Evolutionary conservation across 148 eudicot species (phyloP).

Genomic region (Persicaria tinctoria): DNA sequence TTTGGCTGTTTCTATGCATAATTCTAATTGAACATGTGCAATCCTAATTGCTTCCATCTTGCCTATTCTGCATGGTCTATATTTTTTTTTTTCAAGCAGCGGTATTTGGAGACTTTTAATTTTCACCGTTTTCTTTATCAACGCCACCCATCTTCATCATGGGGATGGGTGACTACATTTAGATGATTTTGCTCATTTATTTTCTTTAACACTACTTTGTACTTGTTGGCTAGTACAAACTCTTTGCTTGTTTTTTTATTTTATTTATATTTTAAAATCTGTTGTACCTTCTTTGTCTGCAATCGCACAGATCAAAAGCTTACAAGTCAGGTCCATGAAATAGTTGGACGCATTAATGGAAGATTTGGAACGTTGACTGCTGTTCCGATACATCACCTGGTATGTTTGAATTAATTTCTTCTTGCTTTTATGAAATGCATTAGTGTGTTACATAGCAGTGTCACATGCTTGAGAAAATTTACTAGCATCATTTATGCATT

Average conservation of each 20-base stretch:
- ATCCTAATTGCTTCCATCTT: too few species aligned
- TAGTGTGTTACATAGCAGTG: background rate
- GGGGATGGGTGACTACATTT: background rate
- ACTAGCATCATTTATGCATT: background rate
- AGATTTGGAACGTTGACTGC: conserved; percentile 79
- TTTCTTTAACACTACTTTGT: too few species aligned
- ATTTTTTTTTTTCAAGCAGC: too few species aligned
- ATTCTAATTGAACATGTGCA: background rate
- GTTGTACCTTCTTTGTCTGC: background rate
- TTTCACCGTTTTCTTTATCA: too few species aligned
- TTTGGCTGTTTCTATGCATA: background rate
- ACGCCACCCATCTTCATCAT: background rate
- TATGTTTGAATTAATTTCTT: conserved; percentile 17
- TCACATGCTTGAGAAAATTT: conserved; percentile 1
- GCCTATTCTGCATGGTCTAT: background rate
- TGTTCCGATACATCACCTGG: conserved; percentile 95
- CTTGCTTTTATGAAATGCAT: background rate
- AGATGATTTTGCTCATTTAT: background rate
- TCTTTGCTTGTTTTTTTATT: too few species aligned
- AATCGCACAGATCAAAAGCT: conserved; percentile 71
- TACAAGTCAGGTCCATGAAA: conserved; percentile 94
- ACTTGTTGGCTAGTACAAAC: too few species aligned
- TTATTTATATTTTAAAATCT: too few species aligned
- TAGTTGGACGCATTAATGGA: conserved; percentile 92
- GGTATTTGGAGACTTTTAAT: too few species aligned